Conservation (phyloP, 305 asterid genomes). For the Fraxinus xanthoxyloides region DNA sequence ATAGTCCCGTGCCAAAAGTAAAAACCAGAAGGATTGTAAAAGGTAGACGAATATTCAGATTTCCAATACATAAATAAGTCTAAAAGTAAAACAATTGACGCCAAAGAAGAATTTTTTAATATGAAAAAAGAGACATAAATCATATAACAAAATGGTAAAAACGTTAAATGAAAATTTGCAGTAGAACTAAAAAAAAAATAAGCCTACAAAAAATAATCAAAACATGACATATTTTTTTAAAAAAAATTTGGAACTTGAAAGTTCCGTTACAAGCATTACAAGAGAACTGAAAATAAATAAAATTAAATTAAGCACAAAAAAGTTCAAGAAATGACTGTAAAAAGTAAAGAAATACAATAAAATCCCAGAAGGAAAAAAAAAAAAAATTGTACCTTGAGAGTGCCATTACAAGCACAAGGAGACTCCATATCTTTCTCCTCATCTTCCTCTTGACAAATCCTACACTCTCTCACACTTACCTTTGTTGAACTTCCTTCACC, state of each 20-base stretch:
- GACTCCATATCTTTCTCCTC: conserved; percentile 68
- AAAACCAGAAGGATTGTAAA: not conserved
- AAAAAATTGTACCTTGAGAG: conserved; percentile 54
- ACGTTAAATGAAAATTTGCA: not conserved
- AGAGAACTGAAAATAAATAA: not conserved
- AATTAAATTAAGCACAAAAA: not conserved
- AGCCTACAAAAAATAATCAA: not conserved
- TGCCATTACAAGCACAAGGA: conserved; percentile 88
- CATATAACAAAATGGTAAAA: not conserved
- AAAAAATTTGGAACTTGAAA: not conserved
- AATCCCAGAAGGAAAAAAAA: not conserved
- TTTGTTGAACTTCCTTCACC: conserved; percentile 36
- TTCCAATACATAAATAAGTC: not conserved
- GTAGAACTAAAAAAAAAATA: not conserved
- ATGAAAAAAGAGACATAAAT: not conserved
- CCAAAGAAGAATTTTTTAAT: not conserved
- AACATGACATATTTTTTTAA: not conserved
- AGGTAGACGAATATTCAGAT: not conserved
- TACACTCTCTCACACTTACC: conserved; percentile 56
- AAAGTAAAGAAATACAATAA: not conserved
- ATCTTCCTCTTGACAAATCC: conserved; percentile 83
- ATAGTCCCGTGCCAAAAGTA: conserved; percentile 14
- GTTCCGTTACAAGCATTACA: not conserved
- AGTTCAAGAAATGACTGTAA: not conserved
- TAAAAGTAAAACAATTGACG: not conserved